Percentiles rank a stretch among this genome's conserved stretches.
Conservation (phyloP, 1,284 basidiomycete genomes). For the Ustilago loliicola region DNA sequence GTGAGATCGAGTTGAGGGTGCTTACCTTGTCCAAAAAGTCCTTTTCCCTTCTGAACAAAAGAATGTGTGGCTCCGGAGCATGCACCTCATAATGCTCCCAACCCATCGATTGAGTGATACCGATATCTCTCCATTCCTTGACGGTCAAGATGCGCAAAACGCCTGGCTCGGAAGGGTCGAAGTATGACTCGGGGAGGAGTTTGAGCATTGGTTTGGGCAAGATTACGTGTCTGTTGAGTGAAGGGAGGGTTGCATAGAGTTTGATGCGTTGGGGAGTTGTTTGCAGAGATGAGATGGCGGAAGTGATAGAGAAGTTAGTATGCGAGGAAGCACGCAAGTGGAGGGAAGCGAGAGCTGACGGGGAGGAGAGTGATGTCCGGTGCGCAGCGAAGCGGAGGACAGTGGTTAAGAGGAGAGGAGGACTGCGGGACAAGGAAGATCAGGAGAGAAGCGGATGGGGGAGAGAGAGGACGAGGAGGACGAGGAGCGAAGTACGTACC, state of each 20-base stretch:
- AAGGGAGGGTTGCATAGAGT: not conserved
- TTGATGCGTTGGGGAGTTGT: too few relatives aligned
- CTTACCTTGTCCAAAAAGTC: constrained; percentile 69
- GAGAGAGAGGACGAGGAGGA: not conserved
- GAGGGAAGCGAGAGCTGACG: too few relatives aligned
- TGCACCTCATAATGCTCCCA: constrained; percentile 99
- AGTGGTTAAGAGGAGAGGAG: too few relatives aligned
- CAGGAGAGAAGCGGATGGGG: not conserved
- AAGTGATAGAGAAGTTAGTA: too few relatives aligned
- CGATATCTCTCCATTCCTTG: constrained; percentile 93
- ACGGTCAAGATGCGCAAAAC: constrained; percentile 86
- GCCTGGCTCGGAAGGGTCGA: constrained; percentile 79
- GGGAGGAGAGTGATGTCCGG: too few relatives aligned
- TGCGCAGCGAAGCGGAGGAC: too few relatives aligned
- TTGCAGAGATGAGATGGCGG: not conserved
- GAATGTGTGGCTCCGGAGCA: constrained; percentile 73
- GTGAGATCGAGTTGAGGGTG: too few relatives aligned
- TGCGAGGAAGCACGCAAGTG: too few relatives aligned
- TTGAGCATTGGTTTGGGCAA: constrained; percentile 70
- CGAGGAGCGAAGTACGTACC: constrained; percentile 52
- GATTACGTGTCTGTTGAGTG: constrained; percentile 71
- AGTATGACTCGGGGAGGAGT: constrained; percentile 72
- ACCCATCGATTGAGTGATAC: constrained; percentile 93
- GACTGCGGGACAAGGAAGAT: too few relatives aligned
- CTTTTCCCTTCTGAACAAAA: constrained; percentile 73